Evolutionary conservation across 768 basidiomycete species (phyloP).

Genomic region (Boletus patriciae): DNA sequence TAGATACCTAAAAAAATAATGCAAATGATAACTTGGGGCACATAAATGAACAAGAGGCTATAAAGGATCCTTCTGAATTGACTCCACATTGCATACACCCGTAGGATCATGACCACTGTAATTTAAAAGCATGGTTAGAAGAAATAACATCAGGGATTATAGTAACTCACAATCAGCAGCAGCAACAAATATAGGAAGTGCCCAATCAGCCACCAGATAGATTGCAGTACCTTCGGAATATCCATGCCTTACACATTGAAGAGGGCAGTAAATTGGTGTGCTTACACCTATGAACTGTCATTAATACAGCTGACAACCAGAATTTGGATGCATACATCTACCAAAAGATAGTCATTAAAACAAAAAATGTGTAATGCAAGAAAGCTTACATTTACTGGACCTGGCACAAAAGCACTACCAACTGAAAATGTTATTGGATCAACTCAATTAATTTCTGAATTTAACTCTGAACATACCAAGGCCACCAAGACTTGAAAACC

Average conservation of each 20-base stretch:
- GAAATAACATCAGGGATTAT: no score
- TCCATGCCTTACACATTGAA: neutral
- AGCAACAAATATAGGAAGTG: neutral
- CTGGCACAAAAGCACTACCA: neutral
- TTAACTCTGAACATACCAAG: neutral
- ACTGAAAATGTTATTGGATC: neutral
- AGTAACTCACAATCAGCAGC: neutral
- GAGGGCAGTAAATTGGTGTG: no score
- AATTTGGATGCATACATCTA: neutral
- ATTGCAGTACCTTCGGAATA: neutral
- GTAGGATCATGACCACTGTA: no score
- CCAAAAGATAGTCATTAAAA: neutral
- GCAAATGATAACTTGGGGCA: no score
- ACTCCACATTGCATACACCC: no score
- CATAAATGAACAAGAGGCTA: no score
- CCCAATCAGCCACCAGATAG: neutral
- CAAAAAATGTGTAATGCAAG: neutral
- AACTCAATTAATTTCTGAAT: neutral
- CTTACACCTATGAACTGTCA: constrained; percentile 4
- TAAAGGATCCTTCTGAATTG: no score
- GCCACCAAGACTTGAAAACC: neutral
- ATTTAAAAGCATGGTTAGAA: no score
- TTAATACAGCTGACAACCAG: neutral
- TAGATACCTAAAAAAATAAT: no score
- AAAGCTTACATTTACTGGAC: neutral